Evolutionary conservation across 1,139 yeast species (phyloP).

Genomic region (Candida sanyaensis): DNA sequence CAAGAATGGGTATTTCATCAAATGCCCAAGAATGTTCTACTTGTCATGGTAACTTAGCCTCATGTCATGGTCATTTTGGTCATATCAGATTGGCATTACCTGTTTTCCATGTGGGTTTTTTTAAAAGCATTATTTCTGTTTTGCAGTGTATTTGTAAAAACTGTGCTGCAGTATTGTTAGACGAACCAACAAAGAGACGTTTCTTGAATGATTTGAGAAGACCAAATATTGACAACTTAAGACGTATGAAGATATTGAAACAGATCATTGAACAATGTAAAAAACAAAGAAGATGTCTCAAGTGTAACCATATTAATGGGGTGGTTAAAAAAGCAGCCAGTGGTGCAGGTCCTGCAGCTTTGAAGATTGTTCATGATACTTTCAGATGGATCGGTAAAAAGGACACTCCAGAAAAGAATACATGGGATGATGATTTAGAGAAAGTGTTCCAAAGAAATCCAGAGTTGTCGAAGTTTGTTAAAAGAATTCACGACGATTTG

Average conservation of each 20-base stretch:
- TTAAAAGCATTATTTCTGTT: constrained; percentile 86
- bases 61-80: constrained; percentile 99
- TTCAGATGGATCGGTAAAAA: constrained; percentile 96
- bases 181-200: constrained; percentile 68
- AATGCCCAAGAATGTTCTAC: constrained; percentile 83
- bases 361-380: constrained; percentile 93
- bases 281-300: constrained; percentile 87
- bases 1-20: constrained; percentile 91
- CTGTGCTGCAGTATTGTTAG: constrained; percentile 78
- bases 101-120: constrained; percentile 96
- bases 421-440: constrained; percentile 86
- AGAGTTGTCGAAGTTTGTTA: constrained; percentile 84
- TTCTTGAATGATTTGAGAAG: constrained; percentile 76
- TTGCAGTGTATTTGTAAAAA: constrained; percentile 90
- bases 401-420: constrained; percentile 76
- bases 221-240: constrained; percentile 86
- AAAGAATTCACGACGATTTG: constrained; percentile 88
- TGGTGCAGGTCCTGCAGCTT: constrained; percentile 88
- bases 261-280: constrained; percentile 88
- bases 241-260: constrained; percentile 87
- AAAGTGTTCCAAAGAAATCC: constrained; percentile 72
- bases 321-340: constrained; percentile 97
- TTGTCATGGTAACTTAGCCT: constrained; percentile 88
- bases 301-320: constrained; percentile 89
- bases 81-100: constrained; percentile 92